Percentiles rank a stretch among this genome's conserved stretches.
Evolutionary conservation across 1,139 yeast species (phyloP).

Genomic region (Zygoascus sp.): DNA sequence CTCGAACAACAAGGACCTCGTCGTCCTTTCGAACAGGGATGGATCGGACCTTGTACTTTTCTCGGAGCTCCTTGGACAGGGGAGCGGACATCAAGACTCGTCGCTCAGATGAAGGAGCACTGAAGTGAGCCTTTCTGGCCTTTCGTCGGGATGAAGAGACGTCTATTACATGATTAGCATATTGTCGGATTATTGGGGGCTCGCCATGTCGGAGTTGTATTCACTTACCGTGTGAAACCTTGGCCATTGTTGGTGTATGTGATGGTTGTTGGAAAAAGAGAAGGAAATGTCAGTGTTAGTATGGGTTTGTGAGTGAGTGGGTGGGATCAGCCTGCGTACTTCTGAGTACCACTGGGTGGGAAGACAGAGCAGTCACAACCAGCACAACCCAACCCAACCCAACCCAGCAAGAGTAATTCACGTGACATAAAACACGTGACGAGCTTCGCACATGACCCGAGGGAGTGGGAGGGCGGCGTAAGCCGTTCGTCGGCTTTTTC

Average conservation of each 20-base stretch:
- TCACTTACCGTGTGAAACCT: constrained; percentile 35
- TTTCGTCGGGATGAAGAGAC: constrained; percentile 99
- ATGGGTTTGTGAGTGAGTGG: constrained; percentile 9
- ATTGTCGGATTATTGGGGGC: neutral
- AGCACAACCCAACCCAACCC: neutral
- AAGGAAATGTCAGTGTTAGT: constrained; percentile 1
- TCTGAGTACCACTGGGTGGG: constrained; percentile 5
- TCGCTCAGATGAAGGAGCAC: constrained; percentile 95
- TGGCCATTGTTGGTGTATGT: constrained; percentile 30
- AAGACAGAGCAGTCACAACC: constrained; percentile 11
- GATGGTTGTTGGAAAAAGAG: constrained; percentile 9
- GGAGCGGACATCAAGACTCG: constrained; percentile 97
- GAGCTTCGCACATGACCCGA: neutral
- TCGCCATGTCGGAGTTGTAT: neutral
- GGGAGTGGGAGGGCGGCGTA: no score
- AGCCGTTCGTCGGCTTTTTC: no score
- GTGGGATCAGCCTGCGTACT: neutral
- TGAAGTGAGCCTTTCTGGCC: constrained; percentile 99
- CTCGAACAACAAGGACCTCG: constrained; percentile 94
- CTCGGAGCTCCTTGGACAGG: constrained; percentile 97
- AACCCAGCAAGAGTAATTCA: neutral
- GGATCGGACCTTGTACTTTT: constrained; percentile 92
- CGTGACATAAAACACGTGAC: neutral
- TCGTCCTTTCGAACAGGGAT: constrained; percentile 99
- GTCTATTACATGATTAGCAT: constrained; percentile 38